phyloP scores from a whole-genome alignment of 495 filamentous ascomycete genomes.

The Jackrogersella minutella region DNA sequence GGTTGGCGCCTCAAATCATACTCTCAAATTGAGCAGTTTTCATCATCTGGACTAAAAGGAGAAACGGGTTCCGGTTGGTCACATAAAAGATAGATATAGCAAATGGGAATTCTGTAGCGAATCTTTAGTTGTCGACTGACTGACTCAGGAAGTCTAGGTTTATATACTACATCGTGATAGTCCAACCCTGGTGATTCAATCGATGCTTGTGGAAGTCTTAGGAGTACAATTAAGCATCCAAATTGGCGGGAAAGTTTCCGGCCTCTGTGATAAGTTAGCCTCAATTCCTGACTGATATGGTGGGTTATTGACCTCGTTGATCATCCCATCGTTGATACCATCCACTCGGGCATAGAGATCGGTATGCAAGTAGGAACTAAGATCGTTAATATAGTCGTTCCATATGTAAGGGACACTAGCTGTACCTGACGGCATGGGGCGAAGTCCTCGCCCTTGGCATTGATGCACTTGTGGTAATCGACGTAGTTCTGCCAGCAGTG shows the following conservation, averaged over 20 bases:
- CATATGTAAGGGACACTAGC: neutral
- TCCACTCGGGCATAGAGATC: slow-evolving; percentile 92
- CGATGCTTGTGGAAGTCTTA: slow-evolving; percentile 43
- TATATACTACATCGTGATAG: slow-evolving; percentile 41
- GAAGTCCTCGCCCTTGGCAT: slow-evolving; percentile 99
- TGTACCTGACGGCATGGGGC: slow-evolving; percentile 93
- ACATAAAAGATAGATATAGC: slow-evolving; percentile 1
- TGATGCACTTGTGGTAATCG: slow-evolving; percentile 99
- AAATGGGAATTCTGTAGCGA: slow-evolving; percentile 7
- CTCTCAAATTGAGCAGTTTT: neutral
- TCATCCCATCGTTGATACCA: slow-evolving; percentile 98
- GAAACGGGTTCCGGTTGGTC: neutral
- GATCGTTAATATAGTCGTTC: slow-evolving; percentile 31
- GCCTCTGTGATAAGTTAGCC: slow-evolving; percentile 66
- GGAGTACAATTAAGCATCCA: slow-evolving; percentile 59
- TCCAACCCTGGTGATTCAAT: slow-evolving; percentile 26
- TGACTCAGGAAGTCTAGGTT: slow-evolving; percentile 32
- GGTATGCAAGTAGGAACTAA: slow-evolving; percentile 94
- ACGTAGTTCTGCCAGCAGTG: slow-evolving; percentile 99
- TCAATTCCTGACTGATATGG: neutral
- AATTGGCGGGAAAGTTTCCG: slow-evolving; percentile 84
- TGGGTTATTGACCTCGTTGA: slow-evolving; percentile 80
- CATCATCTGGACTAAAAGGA: neutral
- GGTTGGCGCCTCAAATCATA: slow-evolving; percentile 1
- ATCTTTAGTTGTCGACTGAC: slow-evolving; percentile 33